Evolutionary conservation across 2,329 filamentous ascomycete species (phyloP), one percentile per base, ranked within the genome.

Genomic region (Fusarium irregulare): DNA sequence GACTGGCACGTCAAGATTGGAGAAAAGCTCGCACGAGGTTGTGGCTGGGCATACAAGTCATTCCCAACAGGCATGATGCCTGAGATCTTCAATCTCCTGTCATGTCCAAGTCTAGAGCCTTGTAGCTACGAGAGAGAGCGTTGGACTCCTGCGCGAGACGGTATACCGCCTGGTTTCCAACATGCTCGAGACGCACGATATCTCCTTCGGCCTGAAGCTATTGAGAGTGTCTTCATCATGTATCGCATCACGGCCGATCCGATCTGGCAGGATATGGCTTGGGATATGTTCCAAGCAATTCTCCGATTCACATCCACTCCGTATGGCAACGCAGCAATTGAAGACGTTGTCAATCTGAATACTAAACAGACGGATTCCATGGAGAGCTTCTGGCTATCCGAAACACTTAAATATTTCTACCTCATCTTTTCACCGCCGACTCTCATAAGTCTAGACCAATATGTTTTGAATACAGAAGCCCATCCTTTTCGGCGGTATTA

Each of bases 391-490:
- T 93, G 91, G 89, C 81, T 91, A 73, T 88, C 88, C 0, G 91
- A 93, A 81, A 93, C 91, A 18, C 79, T 93, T 63, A 93, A 93
- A 79, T 93, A 93, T 69, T 92, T 92, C 60, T 93, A 91, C 70
- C 77, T 93, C 51, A 86, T 93, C 28, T 93, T 93, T 71, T 88
- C 87, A 23, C 86, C 90, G 18, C 87, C 89, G 1, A 83, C 86
- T n/a, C 73, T 89, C 30, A 82, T 92, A 42, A 91, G 84, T 74
- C 78, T 93, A 74, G 91, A 93, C 77, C 86, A 92, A 11, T 93
- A 84, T 77, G 89, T 93, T 41, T 78, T 89, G 32, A 87, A 86
- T 58, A 87, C 85, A 1, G 85, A 86, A 73, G 85, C 83, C 3
- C 85, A 87, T 68, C 85, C 85, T 7, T 75, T 81, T 20, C 64